phyloP scores from a whole-genome alignment of 306 rosid genomes.

The Prunus mume region DNA sequence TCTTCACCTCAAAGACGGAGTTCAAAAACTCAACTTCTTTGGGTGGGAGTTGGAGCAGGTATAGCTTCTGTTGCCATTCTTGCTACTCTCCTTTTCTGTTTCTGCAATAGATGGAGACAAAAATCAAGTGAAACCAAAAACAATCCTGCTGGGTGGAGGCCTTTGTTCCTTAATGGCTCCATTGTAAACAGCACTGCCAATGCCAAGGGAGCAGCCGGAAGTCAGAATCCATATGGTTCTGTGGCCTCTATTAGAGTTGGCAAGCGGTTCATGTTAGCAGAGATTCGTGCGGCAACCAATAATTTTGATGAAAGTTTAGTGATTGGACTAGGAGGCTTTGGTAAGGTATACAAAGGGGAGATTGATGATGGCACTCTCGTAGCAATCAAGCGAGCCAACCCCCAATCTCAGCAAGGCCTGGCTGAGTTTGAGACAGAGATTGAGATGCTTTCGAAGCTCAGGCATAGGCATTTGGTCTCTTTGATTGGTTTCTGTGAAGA shows the following conservation, averaged over 20 bases:
- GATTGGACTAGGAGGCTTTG: slow-evolving; percentile 96
- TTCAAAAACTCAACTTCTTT: slow-evolving; percentile 50
- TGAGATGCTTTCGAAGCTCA: slow-evolving; percentile 97
- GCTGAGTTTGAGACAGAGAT: slow-evolving; percentile 94
- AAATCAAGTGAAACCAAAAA: slow-evolving; percentile 51
- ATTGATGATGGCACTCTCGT: slow-evolving; percentile 64
- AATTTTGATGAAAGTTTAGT: slow-evolving; percentile 71
- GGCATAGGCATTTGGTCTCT: slow-evolving; percentile 91
- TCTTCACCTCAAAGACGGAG: slow-evolving; percentile 33
- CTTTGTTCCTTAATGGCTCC: slow-evolving; percentile 57
- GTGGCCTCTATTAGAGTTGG: slow-evolving; percentile 55
- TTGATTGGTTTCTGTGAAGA: slow-evolving; percentile 95
- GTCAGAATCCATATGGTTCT: slow-evolving; percentile 49
- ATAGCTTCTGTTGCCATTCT: slow-evolving; percentile 46
- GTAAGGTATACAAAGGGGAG: slow-evolving; percentile 91
- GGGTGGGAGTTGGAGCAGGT: slow-evolving; percentile 77
- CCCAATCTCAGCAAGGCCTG: slow-evolving; percentile 85
- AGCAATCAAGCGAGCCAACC: slow-evolving; percentile 90
- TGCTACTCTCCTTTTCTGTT: slow-evolving; percentile 44
- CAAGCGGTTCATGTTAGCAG: slow-evolving; percentile 65
- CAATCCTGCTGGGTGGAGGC: slow-evolving; percentile 62
- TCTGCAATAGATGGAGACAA: slow-evolving; percentile 41
- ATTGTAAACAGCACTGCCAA: slow-evolving; percentile 43
- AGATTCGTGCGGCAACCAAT: slow-evolving; percentile 69
- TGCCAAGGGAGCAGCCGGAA: slow-evolving; percentile 56